These are phyloP conservation scores for Ceratobasidium sp. DNA, from an alignment of 1,284 basidiomycete species.

Conservation along the genomic window DNA sequence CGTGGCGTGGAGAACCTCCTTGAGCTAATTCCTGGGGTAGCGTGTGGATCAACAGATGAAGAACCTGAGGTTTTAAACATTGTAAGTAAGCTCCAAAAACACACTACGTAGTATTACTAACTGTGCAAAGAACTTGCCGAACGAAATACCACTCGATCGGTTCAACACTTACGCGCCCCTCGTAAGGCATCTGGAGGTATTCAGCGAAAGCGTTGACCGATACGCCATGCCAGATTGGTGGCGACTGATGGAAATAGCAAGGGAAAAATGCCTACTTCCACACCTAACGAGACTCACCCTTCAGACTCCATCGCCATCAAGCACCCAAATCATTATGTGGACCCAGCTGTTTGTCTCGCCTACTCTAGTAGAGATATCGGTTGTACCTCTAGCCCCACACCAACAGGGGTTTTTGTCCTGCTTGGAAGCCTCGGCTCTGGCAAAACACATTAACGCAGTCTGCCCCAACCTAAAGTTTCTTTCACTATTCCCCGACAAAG, in stretches of 20 bases:
- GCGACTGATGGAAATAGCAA: not conserved
- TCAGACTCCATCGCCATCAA: not conserved
- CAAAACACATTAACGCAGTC: not conserved
- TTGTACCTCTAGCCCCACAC: not conserved
- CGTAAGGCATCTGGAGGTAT: not conserved
- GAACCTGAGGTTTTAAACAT: not conserved
- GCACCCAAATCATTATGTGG: not conserved
- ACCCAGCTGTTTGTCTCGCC: not conserved
- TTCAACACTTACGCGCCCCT: not conserved
- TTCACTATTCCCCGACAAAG: not conserved
- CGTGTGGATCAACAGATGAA: too few relatives aligned
- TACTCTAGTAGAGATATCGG: not conserved
- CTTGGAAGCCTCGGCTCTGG: not conserved
- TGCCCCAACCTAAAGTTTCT: not conserved
- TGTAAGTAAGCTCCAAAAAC: not conserved
- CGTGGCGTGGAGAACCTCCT: too few relatives aligned
- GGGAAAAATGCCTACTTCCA: not conserved
- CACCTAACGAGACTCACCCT: not conserved
- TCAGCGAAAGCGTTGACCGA: not conserved
- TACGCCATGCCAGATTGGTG: not conserved
- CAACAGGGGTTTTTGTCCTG: not conserved
- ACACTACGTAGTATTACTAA: not conserved
- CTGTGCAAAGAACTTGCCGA: not conserved
- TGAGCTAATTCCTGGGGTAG: too few relatives aligned
- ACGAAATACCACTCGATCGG: not conserved